Base-by-base conservation (phyloP, 805 yeast genomes). In the Komagataella phaffii region DNA sequence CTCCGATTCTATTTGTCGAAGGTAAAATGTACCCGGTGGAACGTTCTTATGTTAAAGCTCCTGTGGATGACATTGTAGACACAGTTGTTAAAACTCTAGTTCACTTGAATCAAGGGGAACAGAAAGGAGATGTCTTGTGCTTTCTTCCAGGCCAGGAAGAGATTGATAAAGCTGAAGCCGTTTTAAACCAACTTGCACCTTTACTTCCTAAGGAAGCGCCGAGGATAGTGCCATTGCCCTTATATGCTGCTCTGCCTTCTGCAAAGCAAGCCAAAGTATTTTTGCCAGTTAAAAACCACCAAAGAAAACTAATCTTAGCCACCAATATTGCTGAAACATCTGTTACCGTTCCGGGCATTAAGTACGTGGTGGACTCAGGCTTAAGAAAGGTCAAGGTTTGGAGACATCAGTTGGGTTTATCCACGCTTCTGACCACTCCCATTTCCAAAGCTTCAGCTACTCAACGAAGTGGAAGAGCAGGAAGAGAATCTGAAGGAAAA, bases 271-370 rank as follows among this genome's bases (percentile, higher is more conserved):
- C 83, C 61, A 74, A 76, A 56, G 91, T 89, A n/a, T 93, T 93
- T 58, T 72, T 76, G 18, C 77, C 80, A 19, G 66, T 85, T 1
- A 76, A 81, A 36, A 67, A 75, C n/a, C 74, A 82, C 59, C 79
- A 79, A 60, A 76, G 99, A 57, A 93, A 93, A 63, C 83, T 93
- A 46, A 86, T 93, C 24, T 68, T 93, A 53, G 88, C 98, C 6
- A 93, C 99, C 1, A 93, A 93, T 63, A 89, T 93, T 58, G 99
- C 99, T 0, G 99, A 93, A 70, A 93, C 99, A 0, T 93, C 99
- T 30, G 82, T 93, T 54, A 93, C 99, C 3, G 93, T 93, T 43
- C 82, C 95, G 12, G 99, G 99, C 1, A 93, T 93, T 17, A 79
- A 88, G 57, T 93, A 87, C 61, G 98, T 93, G 7, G 75, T 93